Base-by-base conservation (phyloP, 2,329 filamentous ascomycete genomes). In the Colletotrichum cereale region DNA sequence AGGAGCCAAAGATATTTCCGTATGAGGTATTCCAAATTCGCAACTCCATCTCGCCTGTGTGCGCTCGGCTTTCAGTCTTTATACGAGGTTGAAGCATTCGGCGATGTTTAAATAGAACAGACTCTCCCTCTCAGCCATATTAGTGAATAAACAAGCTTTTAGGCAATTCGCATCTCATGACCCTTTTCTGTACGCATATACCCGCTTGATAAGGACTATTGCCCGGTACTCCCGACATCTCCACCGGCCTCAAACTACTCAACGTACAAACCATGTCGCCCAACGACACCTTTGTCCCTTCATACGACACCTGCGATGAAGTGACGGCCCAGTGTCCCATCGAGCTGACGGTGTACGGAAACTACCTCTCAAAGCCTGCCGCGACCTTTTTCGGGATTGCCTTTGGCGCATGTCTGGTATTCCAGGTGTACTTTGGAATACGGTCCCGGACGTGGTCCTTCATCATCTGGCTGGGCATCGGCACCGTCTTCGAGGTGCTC, bases 371-470 rank as follows among this genome's bases (percentile, higher is more conserved):
- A 5, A 47, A 26, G 34, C 29, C 38, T 1, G 66, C 60, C 4
- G 24, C 60, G 5, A 21, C 12, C 12, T 62, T 62, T 34, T 71
- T 57, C 50, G 56, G 6, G 1, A 42, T 66, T 24, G 38, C 63
- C 10, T 71, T 57, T 36, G 50, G 11, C 5, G 18, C 48, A 7
- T 34, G 47, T 18, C 8, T 53, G 10, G 21, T 38, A 3, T 21
- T 42, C 3, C 42, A 71, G 50, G 12, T 62, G 1, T 62, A 36
- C 21, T 34, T 69, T 7, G 67, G 53, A 14, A 50, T 40, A 10
- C 42, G 53, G 3, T 38, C 67, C 4, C 63, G 26, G 44, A 52
- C 67, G 11, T 69, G 61, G 61, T 55, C 47, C 2, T 69, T 60
- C 55, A 16, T 50, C 24, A 24, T 26, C 36, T 69, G 53, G 53